A percentile compares a stretch with the other conserved stretches of the same genome.
These are phyloP conservation scores for Begonia masoniana DNA, from an alignment of 306 rosid species.

Conservation along the genomic window DNA sequence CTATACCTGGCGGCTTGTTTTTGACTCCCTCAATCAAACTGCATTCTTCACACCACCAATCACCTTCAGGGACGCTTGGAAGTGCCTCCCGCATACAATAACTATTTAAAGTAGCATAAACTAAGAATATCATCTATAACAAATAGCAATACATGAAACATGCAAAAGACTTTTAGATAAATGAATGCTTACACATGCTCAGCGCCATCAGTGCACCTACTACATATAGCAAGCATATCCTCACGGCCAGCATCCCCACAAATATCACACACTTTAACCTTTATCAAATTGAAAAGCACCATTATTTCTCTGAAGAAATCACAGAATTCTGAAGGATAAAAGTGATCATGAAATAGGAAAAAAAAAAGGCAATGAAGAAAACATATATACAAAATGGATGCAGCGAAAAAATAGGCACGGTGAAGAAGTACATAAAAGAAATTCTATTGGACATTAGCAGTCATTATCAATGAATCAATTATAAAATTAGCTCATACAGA, in stretches of 20 bases:
- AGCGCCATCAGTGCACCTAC: constrained; percentile 94
- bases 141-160: constrained; percentile 14
- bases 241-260: constrained; percentile 97
- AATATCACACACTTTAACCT: constrained; percentile 93
- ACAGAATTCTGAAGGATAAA: not conserved
- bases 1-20: constrained; percentile 53
- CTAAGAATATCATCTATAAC: constrained; percentile 8
- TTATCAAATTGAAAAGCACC: constrained; percentile 17
- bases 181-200: constrained; percentile 70
- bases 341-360: constrained; percentile 1
- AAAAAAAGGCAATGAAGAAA: not conserved
- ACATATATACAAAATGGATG: too few species aligned
- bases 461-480: too few species aligned
- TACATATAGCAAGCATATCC: constrained; percentile 71
- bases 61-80: constrained; percentile 58
- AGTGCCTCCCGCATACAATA: constrained; percentile 92
- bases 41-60: constrained; percentile 93
- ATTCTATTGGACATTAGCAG: too few species aligned
- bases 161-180: constrained; percentile 3
- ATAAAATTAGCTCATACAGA: too few species aligned
- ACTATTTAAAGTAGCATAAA: constrained; percentile 24
- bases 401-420: too few species aligned
- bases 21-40: constrained; percentile 39
- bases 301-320: not conserved
- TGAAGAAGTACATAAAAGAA: too few species aligned